Evolutionary conservation across 495 filamentous ascomycete species (phyloP).

Genomic region (Tuber umbilicatum): DNA sequence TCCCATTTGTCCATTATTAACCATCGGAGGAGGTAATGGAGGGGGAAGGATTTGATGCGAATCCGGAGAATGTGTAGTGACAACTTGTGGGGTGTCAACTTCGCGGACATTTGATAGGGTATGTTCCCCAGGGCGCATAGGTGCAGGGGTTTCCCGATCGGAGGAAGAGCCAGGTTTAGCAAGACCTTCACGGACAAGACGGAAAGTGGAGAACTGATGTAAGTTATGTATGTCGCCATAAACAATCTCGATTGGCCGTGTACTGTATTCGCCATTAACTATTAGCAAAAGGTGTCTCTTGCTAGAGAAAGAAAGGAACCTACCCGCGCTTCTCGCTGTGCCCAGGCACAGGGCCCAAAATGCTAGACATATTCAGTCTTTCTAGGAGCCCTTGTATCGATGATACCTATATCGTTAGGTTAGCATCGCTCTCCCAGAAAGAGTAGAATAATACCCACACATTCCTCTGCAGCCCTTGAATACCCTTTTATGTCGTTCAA

Average conservation of each 20-base stretch:
- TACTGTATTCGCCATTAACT: background rate
- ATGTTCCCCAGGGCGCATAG: background rate
- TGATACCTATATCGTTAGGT: background rate
- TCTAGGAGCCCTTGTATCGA: background rate
- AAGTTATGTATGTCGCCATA: constrained; percentile 1
- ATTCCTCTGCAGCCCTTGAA: constrained; percentile 1
- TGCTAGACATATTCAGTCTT: background rate
- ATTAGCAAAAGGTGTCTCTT: background rate
- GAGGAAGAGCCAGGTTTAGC: background rate
- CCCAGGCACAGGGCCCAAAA: background rate
- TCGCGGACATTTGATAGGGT: background rate
- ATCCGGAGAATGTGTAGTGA: background rate
- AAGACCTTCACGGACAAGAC: background rate
- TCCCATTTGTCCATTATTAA: background rate
- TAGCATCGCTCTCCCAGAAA: background rate
- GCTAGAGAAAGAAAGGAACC: background rate
- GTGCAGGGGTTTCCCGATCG: background rate
- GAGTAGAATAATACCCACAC: background rate
- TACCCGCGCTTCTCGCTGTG: background rate
- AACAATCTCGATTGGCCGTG: background rate
- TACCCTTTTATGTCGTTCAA: background rate
- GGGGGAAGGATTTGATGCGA: background rate
- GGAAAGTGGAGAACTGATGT: background rate
- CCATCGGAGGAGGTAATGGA: background rate
- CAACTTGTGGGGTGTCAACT: background rate